Evolutionary conservation across 1,284 basidiomycete genomes (phyloP).

Genomic region (Macrocystidia cucumis): DNA sequence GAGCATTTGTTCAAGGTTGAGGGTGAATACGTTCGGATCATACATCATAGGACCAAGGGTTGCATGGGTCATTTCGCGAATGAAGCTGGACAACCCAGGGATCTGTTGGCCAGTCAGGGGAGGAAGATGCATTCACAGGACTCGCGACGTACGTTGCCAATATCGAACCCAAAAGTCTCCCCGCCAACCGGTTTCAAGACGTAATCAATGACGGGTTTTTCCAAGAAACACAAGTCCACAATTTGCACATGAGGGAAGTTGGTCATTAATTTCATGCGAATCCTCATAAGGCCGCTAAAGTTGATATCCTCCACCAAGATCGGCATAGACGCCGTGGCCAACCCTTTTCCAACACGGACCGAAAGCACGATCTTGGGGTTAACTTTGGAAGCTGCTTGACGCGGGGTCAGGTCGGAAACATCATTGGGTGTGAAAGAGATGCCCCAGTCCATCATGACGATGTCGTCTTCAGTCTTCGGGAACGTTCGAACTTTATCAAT

Average conservation of each 20-base stretch:
- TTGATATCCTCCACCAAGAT: constrained; percentile 90
- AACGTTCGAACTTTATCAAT: constrained; percentile 93
- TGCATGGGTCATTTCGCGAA: constrained; percentile 86
- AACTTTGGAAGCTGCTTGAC: constrained; percentile 67
- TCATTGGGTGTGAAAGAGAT: constrained; percentile 95
- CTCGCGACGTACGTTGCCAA: constrained; percentile 56
- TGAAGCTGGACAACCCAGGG: constrained; percentile 87
- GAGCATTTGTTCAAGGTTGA: constrained; percentile 93
- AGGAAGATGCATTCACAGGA: neutral
- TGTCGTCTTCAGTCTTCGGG: constrained; percentile 87
- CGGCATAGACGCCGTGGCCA: constrained; percentile 79
- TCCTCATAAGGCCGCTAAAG: constrained; percentile 81
- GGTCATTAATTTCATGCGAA: constrained; percentile 85
- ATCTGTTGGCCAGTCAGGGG: constrained; percentile 40
- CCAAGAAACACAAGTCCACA: constrained; percentile 87
- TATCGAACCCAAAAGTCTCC: constrained; percentile 89
- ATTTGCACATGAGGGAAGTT: constrained; percentile 92
- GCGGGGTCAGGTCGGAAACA: constrained; percentile 76
- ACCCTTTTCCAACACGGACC: constrained; percentile 84
- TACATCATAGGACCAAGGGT: constrained; percentile 94
- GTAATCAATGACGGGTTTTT: constrained; percentile 92
- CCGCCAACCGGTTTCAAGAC: constrained; percentile 94
- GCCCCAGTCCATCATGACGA: constrained; percentile 97
- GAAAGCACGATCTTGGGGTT: constrained; percentile 94
- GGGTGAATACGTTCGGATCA: constrained; percentile 85